Percentiles rank a stretch among this genome's conserved stretches.
Evolutionary conservation across 192 early-diverging fungal genomes (phyloP).

Genomic region (Phlyctochytrium bullatum): DNA sequence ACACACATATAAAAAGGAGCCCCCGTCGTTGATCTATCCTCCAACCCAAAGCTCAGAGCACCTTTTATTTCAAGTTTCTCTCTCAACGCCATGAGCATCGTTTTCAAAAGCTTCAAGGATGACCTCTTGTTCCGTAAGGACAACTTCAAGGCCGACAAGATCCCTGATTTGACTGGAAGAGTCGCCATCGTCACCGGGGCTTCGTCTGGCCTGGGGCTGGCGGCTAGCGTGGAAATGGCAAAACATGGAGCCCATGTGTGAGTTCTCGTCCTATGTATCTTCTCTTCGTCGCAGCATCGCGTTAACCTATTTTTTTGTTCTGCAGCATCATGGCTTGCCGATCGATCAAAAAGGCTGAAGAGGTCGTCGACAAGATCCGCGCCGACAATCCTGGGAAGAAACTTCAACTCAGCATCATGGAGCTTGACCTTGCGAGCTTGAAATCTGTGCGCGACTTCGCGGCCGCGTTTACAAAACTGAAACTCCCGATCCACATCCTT

Average conservation of each 20-base stretch:
- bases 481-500: slow-evolving; percentile 1
- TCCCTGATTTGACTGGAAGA: slow-evolving; percentile 30
- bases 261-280: not conserved
- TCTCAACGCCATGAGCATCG: too few species aligned
- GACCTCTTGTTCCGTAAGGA: too few species aligned
- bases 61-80: too few species aligned
- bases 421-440: slow-evolving; percentile 37
- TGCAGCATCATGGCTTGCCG: slow-evolving; percentile 22
- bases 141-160: too few species aligned
- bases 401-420: slow-evolving; percentile 28
- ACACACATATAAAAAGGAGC: too few species aligned
- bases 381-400: not conserved
- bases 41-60: too few species aligned
- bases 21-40: too few species aligned
- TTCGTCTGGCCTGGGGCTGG: slow-evolving; percentile 32
- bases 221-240: slow-evolving; percentile 17
- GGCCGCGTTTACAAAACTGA: too few species aligned
- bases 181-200: slow-evolving; percentile 30
- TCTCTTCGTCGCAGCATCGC: not conserved
- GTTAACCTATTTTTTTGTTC: not conserved
- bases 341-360: slow-evolving; percentile 13
- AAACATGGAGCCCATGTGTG: slow-evolving; percentile 13
- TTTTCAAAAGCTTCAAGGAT: too few species aligned
- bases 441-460: slow-evolving; percentile 5
- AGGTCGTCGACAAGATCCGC: slow-evolving; percentile 23